These are phyloP conservation scores for Suillus subalutaceus DNA, from an alignment of 768 basidiomycete species.

Conservation along the genomic window DNA sequence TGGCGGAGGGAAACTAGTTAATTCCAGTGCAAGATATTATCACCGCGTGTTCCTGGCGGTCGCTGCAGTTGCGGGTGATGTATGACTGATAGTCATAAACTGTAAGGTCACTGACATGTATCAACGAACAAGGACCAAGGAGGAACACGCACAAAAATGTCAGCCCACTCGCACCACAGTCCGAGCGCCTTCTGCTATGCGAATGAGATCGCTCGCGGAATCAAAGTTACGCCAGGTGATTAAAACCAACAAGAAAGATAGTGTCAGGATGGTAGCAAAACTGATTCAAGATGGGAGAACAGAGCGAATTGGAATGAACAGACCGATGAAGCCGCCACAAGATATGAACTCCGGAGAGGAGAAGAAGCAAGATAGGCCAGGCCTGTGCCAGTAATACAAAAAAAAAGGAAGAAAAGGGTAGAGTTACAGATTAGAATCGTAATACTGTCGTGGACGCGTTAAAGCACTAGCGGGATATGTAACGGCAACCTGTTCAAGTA, in stretches of 20 bases:
- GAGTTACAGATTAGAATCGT: conserved; percentile 29
- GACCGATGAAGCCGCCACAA: conserved; percentile 5
- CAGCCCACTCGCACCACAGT: not conserved
- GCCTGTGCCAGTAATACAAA: conserved; percentile 10
- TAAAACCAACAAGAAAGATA: conserved; percentile 6
- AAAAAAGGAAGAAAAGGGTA: not conserved
- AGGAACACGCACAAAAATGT: not conserved
- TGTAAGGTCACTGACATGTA: conserved; percentile 3
- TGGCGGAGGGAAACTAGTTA: not conserved
- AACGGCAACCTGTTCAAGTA: conserved; percentile 23
- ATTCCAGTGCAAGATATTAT: not conserved
- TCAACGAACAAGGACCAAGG: not conserved
- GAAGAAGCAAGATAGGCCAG: not conserved
- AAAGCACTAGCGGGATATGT: conserved; percentile 16
- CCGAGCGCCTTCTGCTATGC: not conserved
- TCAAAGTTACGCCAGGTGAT: not conserved
- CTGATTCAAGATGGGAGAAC: not conserved
- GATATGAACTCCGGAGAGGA: conserved; percentile 6
- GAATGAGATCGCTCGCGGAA: not conserved
- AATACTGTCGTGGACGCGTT: conserved; percentile 32
- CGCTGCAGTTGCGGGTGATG: not conserved
- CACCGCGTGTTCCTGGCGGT: not conserved
- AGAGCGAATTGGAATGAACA: conserved; percentile 11
- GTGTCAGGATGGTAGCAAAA: conserved; percentile 15
- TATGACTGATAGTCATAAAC: not conserved